These are phyloP conservation scores for Amyloporia xantha DNA, from an alignment of 768 basidiomycete genomes.

Conservation along the genomic window DNA sequence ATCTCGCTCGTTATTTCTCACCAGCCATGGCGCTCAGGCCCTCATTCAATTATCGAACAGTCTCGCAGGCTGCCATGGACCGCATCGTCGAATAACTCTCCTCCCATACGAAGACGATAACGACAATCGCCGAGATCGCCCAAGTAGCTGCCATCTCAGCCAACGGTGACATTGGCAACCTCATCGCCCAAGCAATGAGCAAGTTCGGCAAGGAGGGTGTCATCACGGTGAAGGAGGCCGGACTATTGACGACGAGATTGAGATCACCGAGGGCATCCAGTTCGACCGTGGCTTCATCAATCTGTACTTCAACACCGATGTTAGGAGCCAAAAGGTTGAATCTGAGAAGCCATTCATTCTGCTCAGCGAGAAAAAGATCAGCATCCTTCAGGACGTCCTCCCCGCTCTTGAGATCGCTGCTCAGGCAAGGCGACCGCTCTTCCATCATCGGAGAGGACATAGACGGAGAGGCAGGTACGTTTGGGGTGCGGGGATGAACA, in stretches of 20 bases:
- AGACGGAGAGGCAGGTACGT: slow-evolving; percentile 98
- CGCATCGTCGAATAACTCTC: slow-evolving; percentile 90
- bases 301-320: slow-evolving; percentile 97
- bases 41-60: slow-evolving; percentile 98
- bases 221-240: slow-evolving; percentile 98
- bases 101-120: slow-evolving; percentile 85
- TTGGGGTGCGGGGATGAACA: too few species aligned
- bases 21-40: slow-evolving; percentile 39
- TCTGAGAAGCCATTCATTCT: slow-evolving; percentile 95
- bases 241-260: slow-evolving; percentile 97
- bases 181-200: slow-evolving; percentile 99
- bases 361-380: slow-evolving; percentile 98
- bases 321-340: slow-evolving; percentile 93
- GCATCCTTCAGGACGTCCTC: slow-evolving; percentile 88
- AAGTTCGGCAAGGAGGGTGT: slow-evolving; percentile 99
- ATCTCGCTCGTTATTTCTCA: slow-evolving; percentile 2
- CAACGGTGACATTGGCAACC: slow-evolving; percentile 81
- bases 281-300: slow-evolving; percentile 99
- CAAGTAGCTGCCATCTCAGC: slow-evolving; percentile 96
- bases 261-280: slow-evolving; percentile 99
- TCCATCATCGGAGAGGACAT: slow-evolving; percentile 98
- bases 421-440: slow-evolving; percentile 78
- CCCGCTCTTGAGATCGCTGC: slow-evolving; percentile 82
- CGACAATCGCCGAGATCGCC: slow-evolving; percentile 95
- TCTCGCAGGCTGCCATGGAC: slow-evolving; percentile 91